phyloP scores from a whole-genome alignment of 1,284 basidiomycete genomes.

The Amylostereum areolatum region DNA sequence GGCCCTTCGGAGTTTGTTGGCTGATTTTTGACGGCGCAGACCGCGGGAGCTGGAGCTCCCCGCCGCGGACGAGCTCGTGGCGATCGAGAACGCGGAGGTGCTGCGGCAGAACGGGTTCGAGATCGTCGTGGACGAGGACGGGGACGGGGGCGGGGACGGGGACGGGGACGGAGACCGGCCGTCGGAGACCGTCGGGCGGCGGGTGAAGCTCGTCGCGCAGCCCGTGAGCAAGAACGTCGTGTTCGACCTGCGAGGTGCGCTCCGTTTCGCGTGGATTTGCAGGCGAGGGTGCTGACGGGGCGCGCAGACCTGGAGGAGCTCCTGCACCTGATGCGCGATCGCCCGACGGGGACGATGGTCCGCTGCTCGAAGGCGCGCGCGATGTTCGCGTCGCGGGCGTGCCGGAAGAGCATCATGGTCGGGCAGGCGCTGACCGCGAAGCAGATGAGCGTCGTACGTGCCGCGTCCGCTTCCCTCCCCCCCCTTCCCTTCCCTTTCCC shows the following conservation, averaged over 20 bases:
- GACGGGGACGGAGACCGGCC: no score
- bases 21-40: constrained; percentile 32
- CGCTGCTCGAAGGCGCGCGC: constrained; percentile 88
- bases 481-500: no score
- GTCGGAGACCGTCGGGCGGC: no score
- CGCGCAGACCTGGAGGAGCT: constrained; percentile 89
- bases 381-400: constrained; percentile 97
- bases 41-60: constrained; percentile 79
- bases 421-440: constrained; percentile 74
- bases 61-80: constrained; percentile 86
- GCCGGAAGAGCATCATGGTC: constrained; percentile 95
- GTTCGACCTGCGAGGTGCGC: constrained; percentile 66
- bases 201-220: constrained; percentile 74
- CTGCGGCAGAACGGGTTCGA: constrained; percentile 90
- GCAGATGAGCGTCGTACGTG: constrained; percentile 73
- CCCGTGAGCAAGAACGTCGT: constrained; percentile 88
- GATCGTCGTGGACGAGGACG: constrained; percentile 49
- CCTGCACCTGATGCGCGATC: constrained; percentile 78
- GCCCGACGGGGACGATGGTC: constrained; percentile 72
- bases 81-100: constrained; percentile 80
- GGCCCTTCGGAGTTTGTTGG: background rate
- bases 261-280: no score
- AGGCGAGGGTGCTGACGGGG: no score
- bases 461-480: background rate
- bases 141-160: constrained; percentile 36